Evolutionary conservation across 2,329 filamentous ascomycete species (phyloP), one percentile per base, ranked within the genome.

Genomic region (Dissoconium aciculare): DNA sequence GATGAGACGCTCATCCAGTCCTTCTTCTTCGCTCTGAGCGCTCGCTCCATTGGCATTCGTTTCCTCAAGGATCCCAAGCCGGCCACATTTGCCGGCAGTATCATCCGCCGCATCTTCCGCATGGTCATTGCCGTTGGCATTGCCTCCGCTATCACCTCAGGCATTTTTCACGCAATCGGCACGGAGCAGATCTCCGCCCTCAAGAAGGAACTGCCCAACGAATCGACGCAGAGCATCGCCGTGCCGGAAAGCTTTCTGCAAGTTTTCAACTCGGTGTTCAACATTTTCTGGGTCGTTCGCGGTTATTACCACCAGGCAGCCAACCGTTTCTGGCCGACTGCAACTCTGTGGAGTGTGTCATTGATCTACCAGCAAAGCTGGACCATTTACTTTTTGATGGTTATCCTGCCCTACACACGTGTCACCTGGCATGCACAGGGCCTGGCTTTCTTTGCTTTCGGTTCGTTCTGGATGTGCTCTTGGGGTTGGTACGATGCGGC

Each of bases 321-420:
- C 2, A 61, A 53, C 32, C 44, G 37, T 9, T 57, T 54, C 3
- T 64, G 61, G 39, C 60, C 62, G 1, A 56, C 57, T 3, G 47
- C 53, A n/a, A 63, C 56, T 0, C 43, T 64, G n/a, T 64, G 60
- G 59, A 55, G 54, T 6, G 40, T 62, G 16, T 58, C 52, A 4
- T 49, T 58, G n/a, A 49, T 64, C 11, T 64, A 59, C 40, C 50
- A 54, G 31, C 61, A 64, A 41, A 59, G 55, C 34, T 63, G 59
- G 40, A 65, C 62, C 0, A 52, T 63, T 5, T 65, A 62, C 40
- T 61, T 63, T 46, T 50, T 58, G 4, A 62, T 63, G 59, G 44
- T 63, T 33, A 60, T 60, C 31, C 50, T 63, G 6, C 62, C 59
- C 3, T 59, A 52, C 43, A 60, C 58, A 2, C 50, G 59, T 9